Base-by-base conservation (phyloP, 306 rosid species). In the Casuarina glauca region DNA sequence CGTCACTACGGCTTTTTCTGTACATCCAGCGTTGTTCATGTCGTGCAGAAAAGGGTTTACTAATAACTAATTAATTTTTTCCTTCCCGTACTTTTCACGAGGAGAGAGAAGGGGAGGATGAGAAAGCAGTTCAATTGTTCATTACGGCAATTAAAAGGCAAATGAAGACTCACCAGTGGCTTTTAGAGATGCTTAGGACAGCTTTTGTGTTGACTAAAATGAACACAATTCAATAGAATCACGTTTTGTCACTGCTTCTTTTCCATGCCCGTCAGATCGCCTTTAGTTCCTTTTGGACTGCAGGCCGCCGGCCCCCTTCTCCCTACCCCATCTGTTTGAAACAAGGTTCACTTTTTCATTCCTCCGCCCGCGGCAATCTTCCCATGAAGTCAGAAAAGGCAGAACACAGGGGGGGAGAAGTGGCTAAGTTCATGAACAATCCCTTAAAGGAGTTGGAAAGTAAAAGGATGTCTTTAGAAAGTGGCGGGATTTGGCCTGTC, bases 201-300 rank as follows among this genome's bases (percentile, higher is more conserved):
- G 15, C 9, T 46, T 50, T 26, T 46, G 19, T 52, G 19, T 68
- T 69, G 73, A 49, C 82, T 3, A 68, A 4, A 76, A 74, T 44
- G 62, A 43, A 11, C 75, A 57, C 1, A 36, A 74, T 83, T 58
- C 32, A 78, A 66, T 75, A 78, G 82, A 80, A 83, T 76, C 89
- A 81, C 79, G 76, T 83, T 85, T 81, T 74, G 53, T 5, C 72
- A 19, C 70, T 52, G 61, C 15, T 20, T n/a, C 69, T 73, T 62
- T 73, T 72, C 54, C 76, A 66, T 53, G 71, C 74, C 53, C 17
- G 71, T 66, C 9, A 9, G 64, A 58, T 13, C 38, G 26, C 38
- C 26, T 58, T 20, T 20, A 20, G 26, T 20, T 20, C 32, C 32
- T 26, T 26, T 26, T 26, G 32, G 32, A 26, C 32, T 26, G 32